These are phyloP conservation scores for Lepidium sativum DNA, from an alignment of 345 rosid species.

Conservation along the genomic window DNA sequence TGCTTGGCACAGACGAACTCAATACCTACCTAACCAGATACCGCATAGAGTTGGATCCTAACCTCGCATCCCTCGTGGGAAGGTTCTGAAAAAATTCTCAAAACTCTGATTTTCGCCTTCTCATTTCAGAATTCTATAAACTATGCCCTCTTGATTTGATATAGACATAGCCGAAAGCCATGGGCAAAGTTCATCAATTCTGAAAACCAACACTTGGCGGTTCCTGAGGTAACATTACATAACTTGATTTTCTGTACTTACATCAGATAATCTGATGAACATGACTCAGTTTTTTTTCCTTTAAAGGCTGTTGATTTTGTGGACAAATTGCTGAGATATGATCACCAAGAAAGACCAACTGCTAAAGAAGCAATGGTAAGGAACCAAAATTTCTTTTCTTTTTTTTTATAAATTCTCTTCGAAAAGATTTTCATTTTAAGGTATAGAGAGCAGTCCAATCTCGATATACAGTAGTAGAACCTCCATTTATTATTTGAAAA, in stretches of 20 bases:
- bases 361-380: constrained; percentile 97
- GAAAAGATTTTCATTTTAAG: no score
- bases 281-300: background rate
- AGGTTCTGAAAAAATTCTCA: constrained; percentile 29
- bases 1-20: constrained; percentile 90
- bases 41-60: constrained; percentile 84
- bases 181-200: constrained; percentile 81
- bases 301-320: constrained; percentile 85
- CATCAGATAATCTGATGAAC: background rate
- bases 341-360: constrained; percentile 96
- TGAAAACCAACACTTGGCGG: constrained; percentile 87
- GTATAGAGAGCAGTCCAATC: no score
- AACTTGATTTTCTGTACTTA: background rate
- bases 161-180: constrained; percentile 84
- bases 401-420: background rate
- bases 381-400: background rate
- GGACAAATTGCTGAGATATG: constrained; percentile 90
- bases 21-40: constrained; percentile 72
- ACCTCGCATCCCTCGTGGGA: constrained; percentile 85
- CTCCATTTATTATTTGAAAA: no score
- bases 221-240: constrained; percentile 60
- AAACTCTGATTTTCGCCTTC: background rate
- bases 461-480: no score
- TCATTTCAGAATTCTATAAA: background rate
- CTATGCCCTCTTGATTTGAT: background rate